phyloP scores from a whole-genome alignment of 2,329 filamentous ascomycete species.

The Fusarium oxysporum region DNA sequence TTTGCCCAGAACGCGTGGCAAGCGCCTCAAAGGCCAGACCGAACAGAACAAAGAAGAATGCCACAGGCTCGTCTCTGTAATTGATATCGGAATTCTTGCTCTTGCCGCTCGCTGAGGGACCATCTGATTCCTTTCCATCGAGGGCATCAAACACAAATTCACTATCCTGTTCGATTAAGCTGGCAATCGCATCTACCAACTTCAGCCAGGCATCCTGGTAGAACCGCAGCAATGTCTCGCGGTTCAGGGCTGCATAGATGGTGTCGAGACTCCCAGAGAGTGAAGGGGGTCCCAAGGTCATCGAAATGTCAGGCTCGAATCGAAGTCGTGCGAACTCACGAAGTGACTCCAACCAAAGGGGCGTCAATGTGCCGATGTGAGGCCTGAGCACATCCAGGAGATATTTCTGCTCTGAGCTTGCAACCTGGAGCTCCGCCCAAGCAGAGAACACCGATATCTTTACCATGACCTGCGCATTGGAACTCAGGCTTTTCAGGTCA shows the following conservation, averaged over 20 bases:
- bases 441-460: slow-evolving; percentile 97
- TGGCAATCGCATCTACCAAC: slow-evolving; percentile 96
- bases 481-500: slow-evolving; percentile 90
- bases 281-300: slow-evolving; percentile 83
- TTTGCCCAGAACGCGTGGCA: slow-evolving; percentile 75
- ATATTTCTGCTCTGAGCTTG: slow-evolving; percentile 91
- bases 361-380: slow-evolving; percentile 89
- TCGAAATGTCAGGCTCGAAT: slow-evolving; percentile 97
- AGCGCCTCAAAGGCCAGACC: slow-evolving; percentile 96
- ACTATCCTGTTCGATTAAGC: slow-evolving; percentile 96
- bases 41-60: slow-evolving; percentile 98
- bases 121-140: slow-evolving; percentile 79
- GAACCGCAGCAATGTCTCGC: slow-evolving; percentile 92
- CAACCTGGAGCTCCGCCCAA: slow-evolving; percentile 97
- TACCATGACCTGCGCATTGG: slow-evolving; percentile 98
- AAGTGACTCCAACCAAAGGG: slow-evolving; percentile 92
- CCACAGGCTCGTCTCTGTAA: slow-evolving; percentile 96
- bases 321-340: slow-evolving; percentile 92
- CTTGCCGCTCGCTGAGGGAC: slow-evolving; percentile 60
- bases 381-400: slow-evolving; percentile 88
- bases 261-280: slow-evolving; percentile 89
- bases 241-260: slow-evolving; percentile 93
- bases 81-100: slow-evolving; percentile 85
- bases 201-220: slow-evolving; percentile 98
- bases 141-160: slow-evolving; percentile 97